Evolutionary conservation across 768 basidiomycete species (phyloP), one percentile per base, ranked within the genome.

Genomic region (Trametes meyenii): DNA sequence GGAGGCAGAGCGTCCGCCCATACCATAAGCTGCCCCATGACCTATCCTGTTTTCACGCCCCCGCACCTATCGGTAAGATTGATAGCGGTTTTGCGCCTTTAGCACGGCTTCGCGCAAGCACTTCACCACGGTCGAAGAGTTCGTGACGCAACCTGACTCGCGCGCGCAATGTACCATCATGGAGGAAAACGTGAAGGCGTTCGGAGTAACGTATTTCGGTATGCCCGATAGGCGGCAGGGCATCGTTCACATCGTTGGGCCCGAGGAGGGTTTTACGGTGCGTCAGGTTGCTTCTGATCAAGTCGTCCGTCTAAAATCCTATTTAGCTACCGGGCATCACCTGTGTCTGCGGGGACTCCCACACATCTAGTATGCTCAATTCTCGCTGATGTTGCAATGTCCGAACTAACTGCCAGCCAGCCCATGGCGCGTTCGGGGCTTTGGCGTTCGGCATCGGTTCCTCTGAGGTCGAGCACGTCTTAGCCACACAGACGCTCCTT

Each of bases 371-470:
- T 82, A 68, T 66, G 35, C n/a, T 14, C 13, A 26, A 0, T 54
- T 35, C 46, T 14, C 35, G 33, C 45, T 5, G 26, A 39, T 35
- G 23, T 5, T 39, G 10, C 3, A 17, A 16, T 26, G 44, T 13
- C 42, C 5, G 48, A 64, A 13, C 54, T 57, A 55, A 16, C 38
- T n/a, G 50, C 29, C 4, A 19, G 23, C 2, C 61, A 82, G 81
- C 85, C 5, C 85, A 87, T 72, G 85, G 85, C 42, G 85, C 85
- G 2, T 87, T 87, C 68, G 85, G 85, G 48, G 84, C 85, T 35
- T 80, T 87, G 51, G 85, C 85, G 0, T 86, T 86, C 70, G 85
- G 85, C 55, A 86, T 87, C 71, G 85, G 85, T 35, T 86, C 85
- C 2, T 86, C 85, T 60, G 85, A 87, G 70, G 85, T 87, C 66